These are phyloP conservation scores for Ophiostoma sp. DNA, from an alignment of 2,329 filamentous ascomycete species.

Conservation along the genomic window DNA sequence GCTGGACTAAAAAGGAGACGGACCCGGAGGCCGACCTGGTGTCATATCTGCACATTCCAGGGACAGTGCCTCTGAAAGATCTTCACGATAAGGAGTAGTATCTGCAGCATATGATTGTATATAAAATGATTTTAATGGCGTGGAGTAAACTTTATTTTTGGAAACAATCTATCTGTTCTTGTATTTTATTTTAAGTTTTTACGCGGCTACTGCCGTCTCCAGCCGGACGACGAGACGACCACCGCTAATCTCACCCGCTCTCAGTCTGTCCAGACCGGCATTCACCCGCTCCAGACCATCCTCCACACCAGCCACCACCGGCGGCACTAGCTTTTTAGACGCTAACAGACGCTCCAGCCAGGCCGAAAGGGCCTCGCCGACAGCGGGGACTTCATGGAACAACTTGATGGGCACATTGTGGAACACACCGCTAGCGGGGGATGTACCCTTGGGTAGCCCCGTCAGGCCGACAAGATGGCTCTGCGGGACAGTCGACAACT, in stretches of 20 bases:
- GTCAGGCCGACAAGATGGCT: constrained; percentile 67
- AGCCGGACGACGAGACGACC: constrained; percentile 64
- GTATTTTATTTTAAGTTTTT: neutral
- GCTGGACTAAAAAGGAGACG: constrained; percentile 45
- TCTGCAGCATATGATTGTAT: no score
- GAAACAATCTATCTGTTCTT: neutral
- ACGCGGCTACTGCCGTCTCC: neutral
- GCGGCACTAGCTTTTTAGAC: constrained; percentile 54
- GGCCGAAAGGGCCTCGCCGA: constrained; percentile 62
- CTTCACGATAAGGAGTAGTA: constrained; percentile 67
- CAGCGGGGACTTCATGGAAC: constrained; percentile 65
- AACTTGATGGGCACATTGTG: constrained; percentile 74
- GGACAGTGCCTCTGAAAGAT: constrained; percentile 59
- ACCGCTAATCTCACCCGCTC: constrained; percentile 65
- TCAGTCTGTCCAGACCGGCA: constrained; percentile 63
- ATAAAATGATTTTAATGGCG: neutral
- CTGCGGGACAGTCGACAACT: constrained; percentile 42
- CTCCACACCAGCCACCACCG: constrained; percentile 65
- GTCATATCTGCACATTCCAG: constrained; percentile 49
- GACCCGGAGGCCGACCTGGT: constrained; percentile 43
- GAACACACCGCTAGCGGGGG: constrained; percentile 48
- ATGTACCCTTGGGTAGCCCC: constrained; percentile 61
- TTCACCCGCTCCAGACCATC: constrained; percentile 68
- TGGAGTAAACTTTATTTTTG: neutral
- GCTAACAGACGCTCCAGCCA: constrained; percentile 70